phyloP scores from a whole-genome alignment of 164 flowering plant species.

The grape (Vitis vinifera) region ASM3070453v1 NC_081819.1:22865001-22865500 shows the following conservation, averaged over 20 bases:
- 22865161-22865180: conserved; percentile 89
- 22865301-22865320: conserved; percentile 55
- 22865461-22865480: no score
- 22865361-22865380: conserved; percentile 90
- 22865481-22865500: no score
- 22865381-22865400: conserved; percentile 47
- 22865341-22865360: conserved; percentile 81
- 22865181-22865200: conserved; percentile 88
- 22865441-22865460: no score
- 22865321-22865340: conserved; percentile 85
- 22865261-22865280: neutral
- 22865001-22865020: no score
- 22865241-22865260: neutral
- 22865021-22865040: no score
- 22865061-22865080: neutral
- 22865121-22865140: conserved; percentile 84
- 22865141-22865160: conserved; percentile 77
- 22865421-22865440: no score
- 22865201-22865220: conserved; percentile 94
- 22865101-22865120: conserved; percentile 51
- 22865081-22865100: neutral
- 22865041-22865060: neutral
- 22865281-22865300: neutral
- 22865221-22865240: neutral
- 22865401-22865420: neutral